Evolutionary conservation across 2,329 filamentous ascomycete species (phyloP).

Genomic region (Cercospora beticola): DNA sequence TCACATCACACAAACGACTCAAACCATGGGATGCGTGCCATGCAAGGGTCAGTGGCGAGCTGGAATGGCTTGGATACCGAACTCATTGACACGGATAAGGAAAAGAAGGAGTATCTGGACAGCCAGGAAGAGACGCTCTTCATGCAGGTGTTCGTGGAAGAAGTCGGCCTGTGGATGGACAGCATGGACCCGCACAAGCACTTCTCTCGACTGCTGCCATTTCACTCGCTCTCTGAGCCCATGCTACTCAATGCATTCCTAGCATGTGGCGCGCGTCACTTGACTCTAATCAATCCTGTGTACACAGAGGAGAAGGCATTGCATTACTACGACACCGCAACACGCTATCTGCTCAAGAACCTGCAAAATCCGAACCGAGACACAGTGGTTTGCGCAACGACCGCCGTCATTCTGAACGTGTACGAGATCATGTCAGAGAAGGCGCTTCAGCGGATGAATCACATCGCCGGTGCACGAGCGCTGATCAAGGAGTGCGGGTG

Average conservation of each 20-base stretch:
- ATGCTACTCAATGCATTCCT: constrained; percentile 88
- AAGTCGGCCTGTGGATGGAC: constrained; percentile 94
- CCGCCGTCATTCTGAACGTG: constrained; percentile 83
- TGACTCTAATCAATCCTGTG: constrained; percentile 67
- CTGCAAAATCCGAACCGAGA: constrained; percentile 84
- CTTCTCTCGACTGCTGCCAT: constrained; percentile 82
- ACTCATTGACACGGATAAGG: constrained; percentile 43
- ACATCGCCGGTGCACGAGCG: constrained; percentile 80
- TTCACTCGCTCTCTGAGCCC: constrained; percentile 75
- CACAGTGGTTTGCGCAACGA: constrained; percentile 79
- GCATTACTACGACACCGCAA: constrained; percentile 83
- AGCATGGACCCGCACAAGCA: constrained; percentile 79
- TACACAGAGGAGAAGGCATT: constrained; percentile 75
- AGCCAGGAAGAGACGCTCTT: constrained; percentile 78
- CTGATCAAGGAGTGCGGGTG: constrained; percentile 87
- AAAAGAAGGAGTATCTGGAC: constrained; percentile 63
- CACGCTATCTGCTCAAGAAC: constrained; percentile 70
- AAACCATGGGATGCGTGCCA: constrained; percentile 26
- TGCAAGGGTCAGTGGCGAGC: constrained; percentile 30
- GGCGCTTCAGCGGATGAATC: constrained; percentile 78
- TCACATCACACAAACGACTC: constrained; percentile 28
- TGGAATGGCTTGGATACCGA: constrained; percentile 41
- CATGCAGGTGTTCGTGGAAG: constrained; percentile 88
- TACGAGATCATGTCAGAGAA: constrained; percentile 91
- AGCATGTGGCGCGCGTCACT: constrained; percentile 81